Evolutionary conservation across 345 rosid genomes (phyloP), one percentile per base, ranked within the genome.

Genomic region (Acer yangbiense): DNA sequence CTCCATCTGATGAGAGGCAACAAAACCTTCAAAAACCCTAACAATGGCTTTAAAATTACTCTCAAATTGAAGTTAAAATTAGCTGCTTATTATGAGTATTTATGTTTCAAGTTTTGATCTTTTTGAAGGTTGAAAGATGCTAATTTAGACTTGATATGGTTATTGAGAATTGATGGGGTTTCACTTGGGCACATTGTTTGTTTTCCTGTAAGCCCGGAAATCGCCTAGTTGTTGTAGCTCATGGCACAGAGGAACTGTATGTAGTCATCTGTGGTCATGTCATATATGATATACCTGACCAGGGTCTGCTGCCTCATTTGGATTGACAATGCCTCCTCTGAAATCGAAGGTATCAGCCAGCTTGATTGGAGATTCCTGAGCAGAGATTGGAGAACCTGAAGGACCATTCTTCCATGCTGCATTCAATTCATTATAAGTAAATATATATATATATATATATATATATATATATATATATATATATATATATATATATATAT

Each of bases 341-440:
- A 57, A 67, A 29, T 79, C 78, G 13, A 81, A 86, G 29, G 83
- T 78, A 21, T 81, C 77, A 8, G 81, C 82, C 44, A 17, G 63
- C 74, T 71, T 71, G 18, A 7, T 11, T 1, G 10, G 14, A 14
- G 11, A 12, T 4, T 68, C 55, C 7, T 55, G 43, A 4, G 74
- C 32, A 2, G 64, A 75, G 23, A 78, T 82, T 12, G 74, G 57
- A 23, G 41, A 63, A 46, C 32, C 55, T 27, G 70, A 79, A 41
- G 86, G 86, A 78, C 83, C 82, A 41, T 80, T 81, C 61, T 80
- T 83, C 86, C 80, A 74, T 58, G 80, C 86, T 86, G 84, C 69
- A 77, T 72, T 46, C 61, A 1, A 54, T 21, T 41, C 1, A 20
- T 8, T 46, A 44, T 44, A 29, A 29, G 32, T 29, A 29, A 29